These are phyloP conservation scores for Termitomyces heimii DNA, from an alignment of 768 basidiomycete species.

Conservation along the genomic window DNA sequence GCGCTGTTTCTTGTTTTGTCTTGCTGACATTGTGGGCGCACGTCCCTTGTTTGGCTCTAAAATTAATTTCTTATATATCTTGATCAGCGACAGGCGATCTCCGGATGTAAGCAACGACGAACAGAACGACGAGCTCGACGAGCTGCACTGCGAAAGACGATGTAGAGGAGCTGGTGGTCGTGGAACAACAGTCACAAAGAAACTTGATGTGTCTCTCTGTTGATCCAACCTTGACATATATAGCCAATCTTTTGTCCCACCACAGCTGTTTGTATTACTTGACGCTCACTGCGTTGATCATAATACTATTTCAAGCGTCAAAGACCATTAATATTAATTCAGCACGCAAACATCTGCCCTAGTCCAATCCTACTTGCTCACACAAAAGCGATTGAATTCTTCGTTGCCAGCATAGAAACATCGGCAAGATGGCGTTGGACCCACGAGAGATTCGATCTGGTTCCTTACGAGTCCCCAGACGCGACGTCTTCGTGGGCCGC, in stretches of 20 bases:
- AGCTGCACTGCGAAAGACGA: not conserved
- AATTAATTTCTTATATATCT: slow-evolving; percentile 10
- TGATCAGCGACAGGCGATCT: slow-evolving; percentile 16
- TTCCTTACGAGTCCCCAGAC: too few relatives aligned
- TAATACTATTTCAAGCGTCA: too few relatives aligned
- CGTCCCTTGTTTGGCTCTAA: slow-evolving; percentile 14
- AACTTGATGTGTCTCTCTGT: slow-evolving; percentile 12
- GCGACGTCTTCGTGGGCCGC: not conserved
- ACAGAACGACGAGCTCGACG: slow-evolving; percentile 1
- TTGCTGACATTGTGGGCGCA: slow-evolving; percentile 43
- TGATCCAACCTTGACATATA: slow-evolving; percentile 15
- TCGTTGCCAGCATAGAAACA: too few relatives aligned
- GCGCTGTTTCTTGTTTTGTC: slow-evolving; percentile 56
- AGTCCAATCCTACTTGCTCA: not conserved
- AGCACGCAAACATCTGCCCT: too few relatives aligned
- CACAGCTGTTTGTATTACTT: too few relatives aligned
- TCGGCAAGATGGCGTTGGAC: not conserved
- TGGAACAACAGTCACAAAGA: slow-evolving; percentile 7
- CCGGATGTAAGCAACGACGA: slow-evolving; percentile 7
- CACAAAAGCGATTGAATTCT: not conserved
- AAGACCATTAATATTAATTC: not conserved
- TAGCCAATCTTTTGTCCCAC: not conserved
- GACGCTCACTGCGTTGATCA: not conserved
- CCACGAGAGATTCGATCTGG: not conserved
- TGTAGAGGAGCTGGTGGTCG: slow-evolving; percentile 1